Conservation (phyloP, 768 basidiomycete species). For the Podaxis sp. region DNA sequence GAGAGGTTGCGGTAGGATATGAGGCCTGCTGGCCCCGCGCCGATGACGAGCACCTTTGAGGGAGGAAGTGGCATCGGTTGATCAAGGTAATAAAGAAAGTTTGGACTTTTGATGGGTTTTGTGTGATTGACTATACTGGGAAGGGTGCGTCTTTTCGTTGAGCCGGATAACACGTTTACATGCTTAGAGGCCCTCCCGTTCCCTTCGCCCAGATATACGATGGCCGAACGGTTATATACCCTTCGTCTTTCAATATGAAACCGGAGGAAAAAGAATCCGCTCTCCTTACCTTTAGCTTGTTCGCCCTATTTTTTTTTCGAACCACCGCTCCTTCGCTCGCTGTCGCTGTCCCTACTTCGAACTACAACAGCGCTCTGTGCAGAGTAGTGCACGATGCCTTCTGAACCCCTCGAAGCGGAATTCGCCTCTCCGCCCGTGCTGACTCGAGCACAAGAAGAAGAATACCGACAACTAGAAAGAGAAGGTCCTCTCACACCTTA, state of each 20-base stretch:
- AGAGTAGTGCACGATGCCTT: slow-evolving; percentile 21
- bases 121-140: no score
- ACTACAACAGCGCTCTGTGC: no score
- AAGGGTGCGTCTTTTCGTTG: background rate
- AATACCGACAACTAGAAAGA: slow-evolving; percentile 24
- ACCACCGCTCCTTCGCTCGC: background rate
- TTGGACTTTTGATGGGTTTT: background rate
- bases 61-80: slow-evolving; percentile 20
- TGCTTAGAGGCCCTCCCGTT: background rate
- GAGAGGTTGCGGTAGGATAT: slow-evolving; percentile 47
- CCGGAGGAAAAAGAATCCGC: no score
- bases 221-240: background rate
- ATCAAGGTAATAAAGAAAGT: background rate
- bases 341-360: no score
- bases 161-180: background rate
- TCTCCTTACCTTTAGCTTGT: no score
- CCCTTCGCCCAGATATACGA: background rate
- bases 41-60: slow-evolving; percentile 38
- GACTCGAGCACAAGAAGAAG: slow-evolving; percentile 25
- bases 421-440: slow-evolving; percentile 25
- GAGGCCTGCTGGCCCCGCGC: slow-evolving; percentile 47
- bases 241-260: background rate
- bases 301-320: background rate
- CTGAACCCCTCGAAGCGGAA: slow-evolving; percentile 30
- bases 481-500: slow-evolving; percentile 14